phyloP scores from a whole-genome alignment of 805 yeast species.

The Kodamaea sagamina region DNA sequence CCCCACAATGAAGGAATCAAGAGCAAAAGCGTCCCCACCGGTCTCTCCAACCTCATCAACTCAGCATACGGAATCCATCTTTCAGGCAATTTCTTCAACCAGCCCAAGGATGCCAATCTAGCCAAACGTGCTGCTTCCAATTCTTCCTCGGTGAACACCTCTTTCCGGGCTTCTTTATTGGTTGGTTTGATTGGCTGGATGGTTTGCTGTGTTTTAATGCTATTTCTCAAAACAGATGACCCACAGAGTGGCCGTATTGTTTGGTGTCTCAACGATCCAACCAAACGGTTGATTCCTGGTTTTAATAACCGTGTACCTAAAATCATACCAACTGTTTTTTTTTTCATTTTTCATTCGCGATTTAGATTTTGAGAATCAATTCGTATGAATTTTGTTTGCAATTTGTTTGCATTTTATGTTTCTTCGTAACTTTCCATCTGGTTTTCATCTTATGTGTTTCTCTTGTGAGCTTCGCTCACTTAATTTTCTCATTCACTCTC shows the following conservation, averaged over 20 bases:
- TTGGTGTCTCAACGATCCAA: not conserved
- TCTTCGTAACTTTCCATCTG: too few relatives aligned
- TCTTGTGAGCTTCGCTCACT: too few relatives aligned
- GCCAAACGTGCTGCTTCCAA: slow-evolving; percentile 52
- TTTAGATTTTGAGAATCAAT: not conserved
- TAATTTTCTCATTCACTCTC: too few relatives aligned
- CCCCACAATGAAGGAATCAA: slow-evolving; percentile 91
- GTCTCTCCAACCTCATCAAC: slow-evolving; percentile 87
- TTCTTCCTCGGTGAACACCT: slow-evolving; percentile 41
- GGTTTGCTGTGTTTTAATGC: not conserved
- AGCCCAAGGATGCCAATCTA: slow-evolving; percentile 45
- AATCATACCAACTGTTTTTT: not conserved
- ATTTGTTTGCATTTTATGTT: too few relatives aligned
- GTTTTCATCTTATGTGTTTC: too few relatives aligned
- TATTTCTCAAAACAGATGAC: slow-evolving; percentile 1
- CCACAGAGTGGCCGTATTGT: not conserved
- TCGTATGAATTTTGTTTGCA: too few relatives aligned
- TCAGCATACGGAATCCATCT: slow-evolving; percentile 88
- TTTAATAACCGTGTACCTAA: not conserved
- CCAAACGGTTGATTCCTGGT: not conserved
- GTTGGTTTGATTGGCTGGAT: not conserved
- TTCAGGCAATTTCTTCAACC: slow-evolving; percentile 65
- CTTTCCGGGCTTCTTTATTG: not conserved
- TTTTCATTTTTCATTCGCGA: slow-evolving; percentile 1
- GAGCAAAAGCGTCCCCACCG: slow-evolving; percentile 89